phyloP scores from a whole-genome alignment of 306 rosid genomes.

The Vigna mungo region DNA sequence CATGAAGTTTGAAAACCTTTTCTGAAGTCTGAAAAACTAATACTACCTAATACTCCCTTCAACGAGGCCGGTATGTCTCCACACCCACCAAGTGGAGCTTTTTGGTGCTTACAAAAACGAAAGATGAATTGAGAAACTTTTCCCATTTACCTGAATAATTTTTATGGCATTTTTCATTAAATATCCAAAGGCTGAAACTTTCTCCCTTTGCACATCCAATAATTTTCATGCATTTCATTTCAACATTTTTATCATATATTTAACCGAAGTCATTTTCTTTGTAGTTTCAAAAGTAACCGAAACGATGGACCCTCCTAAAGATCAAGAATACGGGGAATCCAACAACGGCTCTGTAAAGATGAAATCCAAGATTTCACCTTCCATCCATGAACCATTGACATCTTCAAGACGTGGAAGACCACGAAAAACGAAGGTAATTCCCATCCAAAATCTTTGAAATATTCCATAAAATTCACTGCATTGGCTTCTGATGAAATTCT shows the following conservation, averaged over 20 bases:
- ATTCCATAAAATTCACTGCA: not conserved
- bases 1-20: not conserved
- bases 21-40: not conserved
- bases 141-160: not conserved
- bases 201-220: not conserved
- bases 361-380: not conserved
- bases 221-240: not conserved
- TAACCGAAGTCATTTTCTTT: not conserved
- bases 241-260: constrained; percentile 1
- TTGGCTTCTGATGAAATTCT: constrained; percentile 15
- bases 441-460: not conserved
- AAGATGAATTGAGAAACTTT: not conserved
- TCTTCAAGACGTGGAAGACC: constrained; percentile 3
- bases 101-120: not conserved
- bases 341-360: not conserved
- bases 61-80: not conserved
- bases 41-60: constrained; percentile 9
- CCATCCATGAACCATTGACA: not conserved
- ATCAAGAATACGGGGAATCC: not conserved
- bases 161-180: not conserved
- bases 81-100: not conserved
- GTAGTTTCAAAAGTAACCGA: constrained; percentile 18
- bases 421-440: constrained; percentile 3
- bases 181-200: constrained; percentile 20
- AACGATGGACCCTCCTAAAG: not conserved